phyloP scores from a whole-genome alignment of 176 grass and related monocot species.

The Calamus simplicifolius region DNA sequence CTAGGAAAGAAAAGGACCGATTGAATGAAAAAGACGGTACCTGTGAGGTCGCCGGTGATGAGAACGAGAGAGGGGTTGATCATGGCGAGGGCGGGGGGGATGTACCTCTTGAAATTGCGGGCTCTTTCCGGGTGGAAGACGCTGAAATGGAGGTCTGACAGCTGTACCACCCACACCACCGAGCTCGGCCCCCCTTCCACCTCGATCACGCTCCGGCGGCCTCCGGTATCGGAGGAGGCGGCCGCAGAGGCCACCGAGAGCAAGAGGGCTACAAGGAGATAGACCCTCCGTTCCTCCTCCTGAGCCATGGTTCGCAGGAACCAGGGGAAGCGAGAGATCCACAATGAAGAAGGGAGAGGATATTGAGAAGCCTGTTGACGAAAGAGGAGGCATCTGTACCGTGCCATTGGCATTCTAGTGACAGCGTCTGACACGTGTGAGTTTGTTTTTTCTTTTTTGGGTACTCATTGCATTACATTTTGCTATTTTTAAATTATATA shows the following conservation, averaged over 20 bases:
- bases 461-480: too few relatives aligned
- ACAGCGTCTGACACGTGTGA: too few relatives aligned
- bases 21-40: constrained; percentile 20
- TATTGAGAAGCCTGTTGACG: neutral
- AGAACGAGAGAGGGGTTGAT: constrained; percentile 80
- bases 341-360: neutral
- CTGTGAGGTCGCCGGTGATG: constrained; percentile 94
- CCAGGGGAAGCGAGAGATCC: neutral
- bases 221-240: constrained; percentile 5
- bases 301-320: neutral
- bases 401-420: constrained; percentile 8
- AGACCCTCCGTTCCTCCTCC: neutral
- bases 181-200: constrained; percentile 52
- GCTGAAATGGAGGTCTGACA: constrained; percentile 98
- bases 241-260: constrained; percentile 15
- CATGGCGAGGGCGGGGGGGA: constrained; percentile 58
- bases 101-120: constrained; percentile 73
- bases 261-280: constrained; percentile 19
- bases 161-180: constrained; percentile 79
- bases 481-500: too few relatives aligned
- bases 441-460: too few relatives aligned
- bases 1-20: neutral
- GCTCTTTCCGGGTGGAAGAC: constrained; percentile 89
- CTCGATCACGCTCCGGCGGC: constrained; percentile 30
- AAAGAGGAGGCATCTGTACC: neutral